Conservation (phyloP, 768 basidiomycete genomes). For the Suillus cothurnatus region DNA sequence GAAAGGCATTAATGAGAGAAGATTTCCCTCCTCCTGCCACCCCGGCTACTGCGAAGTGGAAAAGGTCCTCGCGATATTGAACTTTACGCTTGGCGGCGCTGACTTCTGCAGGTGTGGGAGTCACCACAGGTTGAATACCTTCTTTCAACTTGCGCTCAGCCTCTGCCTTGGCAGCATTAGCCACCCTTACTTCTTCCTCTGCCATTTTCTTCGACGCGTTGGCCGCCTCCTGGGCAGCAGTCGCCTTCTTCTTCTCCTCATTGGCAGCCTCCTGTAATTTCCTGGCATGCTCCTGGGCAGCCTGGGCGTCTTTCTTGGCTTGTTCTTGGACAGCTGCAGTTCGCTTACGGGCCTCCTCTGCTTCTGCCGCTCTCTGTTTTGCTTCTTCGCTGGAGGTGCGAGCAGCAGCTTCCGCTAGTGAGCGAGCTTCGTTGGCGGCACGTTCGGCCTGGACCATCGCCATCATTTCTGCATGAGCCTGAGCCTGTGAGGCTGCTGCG, state of each 20-base stretch:
- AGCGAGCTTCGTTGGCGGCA: conserved; percentile 3
- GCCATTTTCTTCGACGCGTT: conserved; percentile 17
- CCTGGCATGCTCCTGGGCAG: conserved; percentile 14
- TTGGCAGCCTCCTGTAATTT: conserved; percentile 17
- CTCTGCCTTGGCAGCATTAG: not conserved
- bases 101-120: conserved; percentile 31
- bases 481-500: not conserved
- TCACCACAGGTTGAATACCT: conserved; percentile 32
- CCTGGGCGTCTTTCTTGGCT: conserved; percentile 10
- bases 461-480: conserved; percentile 6
- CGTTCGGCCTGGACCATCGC: conserved; percentile 6
- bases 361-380: not conserved
- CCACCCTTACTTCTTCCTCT: conserved; percentile 15
- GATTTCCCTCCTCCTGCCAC: conserved; percentile 35
- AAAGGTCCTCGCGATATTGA: conserved; percentile 29
- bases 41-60: conserved; percentile 35
- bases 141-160: conserved; percentile 25
- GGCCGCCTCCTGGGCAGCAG: conserved; percentile 16
- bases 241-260: conserved; percentile 23
- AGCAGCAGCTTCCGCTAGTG: conserved; percentile 12
- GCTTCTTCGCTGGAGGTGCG: conserved; percentile 3
- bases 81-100: conserved; percentile 25
- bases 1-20: conserved; percentile 35
- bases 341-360: conserved; percentile 14
- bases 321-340: conserved; percentile 13